These are phyloP conservation scores for Flaveria trinervia DNA, from an alignment of 129 eudicot genomes.

Conservation along the genomic window DNA sequence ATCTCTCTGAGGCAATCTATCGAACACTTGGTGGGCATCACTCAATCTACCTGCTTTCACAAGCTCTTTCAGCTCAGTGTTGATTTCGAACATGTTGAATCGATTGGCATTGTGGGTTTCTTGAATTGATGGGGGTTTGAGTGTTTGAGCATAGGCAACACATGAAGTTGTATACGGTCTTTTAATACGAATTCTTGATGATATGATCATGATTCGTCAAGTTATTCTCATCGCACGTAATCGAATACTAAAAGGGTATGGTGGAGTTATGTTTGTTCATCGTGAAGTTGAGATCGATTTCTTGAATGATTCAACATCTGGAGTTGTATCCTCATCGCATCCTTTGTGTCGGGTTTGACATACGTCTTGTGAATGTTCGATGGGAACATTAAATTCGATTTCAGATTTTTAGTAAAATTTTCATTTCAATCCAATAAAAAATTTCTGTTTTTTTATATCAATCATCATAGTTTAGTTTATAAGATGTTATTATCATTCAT, in stretches of 20 bases:
- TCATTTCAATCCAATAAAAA: too few species aligned
- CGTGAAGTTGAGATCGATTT: background rate
- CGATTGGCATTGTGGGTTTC: conserved; percentile 34
- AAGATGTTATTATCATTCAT: too few species aligned
- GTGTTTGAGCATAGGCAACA: conserved; percentile 39
- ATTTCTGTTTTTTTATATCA: too few species aligned
- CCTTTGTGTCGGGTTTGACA: too few species aligned
- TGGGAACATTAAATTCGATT: too few species aligned
- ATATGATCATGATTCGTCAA: conserved; percentile 37
- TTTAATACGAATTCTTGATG: conserved; percentile 42
- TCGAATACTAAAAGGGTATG: background rate
- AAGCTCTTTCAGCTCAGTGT: conserved; percentile 47
- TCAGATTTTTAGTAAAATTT: too few species aligned
- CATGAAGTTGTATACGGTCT: conserved; percentile 48
- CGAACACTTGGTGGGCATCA: conserved; percentile 78
- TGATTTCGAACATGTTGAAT: conserved; percentile 43
- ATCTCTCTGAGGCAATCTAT: conserved; percentile 72
- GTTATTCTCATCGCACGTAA: conserved; percentile 20
- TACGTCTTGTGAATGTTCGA: too few species aligned
- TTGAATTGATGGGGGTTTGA: conserved; percentile 8
- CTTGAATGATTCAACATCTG: background rate
- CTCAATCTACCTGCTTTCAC: conserved; percentile 51
- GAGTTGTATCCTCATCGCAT: too few species aligned
- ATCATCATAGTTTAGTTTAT: too few species aligned
- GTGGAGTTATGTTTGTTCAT: background rate